Evolutionary conservation across 495 filamentous ascomycete genomes (phyloP), one percentile per base, ranked within the genome.

Genomic region (Lentithecium fluviatile): DNA sequence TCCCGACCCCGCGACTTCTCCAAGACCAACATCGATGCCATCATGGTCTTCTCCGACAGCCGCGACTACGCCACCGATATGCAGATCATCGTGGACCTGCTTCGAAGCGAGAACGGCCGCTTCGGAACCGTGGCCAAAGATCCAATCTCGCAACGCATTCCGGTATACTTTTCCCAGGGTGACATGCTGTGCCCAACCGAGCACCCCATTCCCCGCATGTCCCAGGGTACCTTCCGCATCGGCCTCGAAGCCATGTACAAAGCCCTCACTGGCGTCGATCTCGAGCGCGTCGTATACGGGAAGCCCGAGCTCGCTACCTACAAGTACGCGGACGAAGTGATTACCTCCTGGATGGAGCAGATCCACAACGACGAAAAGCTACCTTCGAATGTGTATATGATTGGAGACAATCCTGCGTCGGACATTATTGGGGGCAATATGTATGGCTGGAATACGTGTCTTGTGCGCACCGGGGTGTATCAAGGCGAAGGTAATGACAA

Each of bases 201-300:
- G 75, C 85, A 89, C 79, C 84, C 83, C 62, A 78, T 77, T 42
- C 83, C 88, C 11, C 86, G 88, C 67, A 85, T 89, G 78, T 85
- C 83, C 51, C 88, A 88, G 70, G 87, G 87, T 69, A 78, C 83
- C 5, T 91, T 90, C 84, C 85, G 88, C 62, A 87, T 89, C 68
- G 80, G 83, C 19, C 79, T 91, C 48, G 88, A 90, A 73, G 86
- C 87, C 56, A 86, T 89, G 80, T 90, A 89, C 79, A 88, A 86
- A 73, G 80, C 86, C 20, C 73, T 88, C 47, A 89, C 88, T 0
- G 88, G 87, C 49, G 77, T 80, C 1, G 87, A 90, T 45, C 80
- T 91, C 12, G 88, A 90, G 81, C 88, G 88, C 76, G 83, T 88
- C n/a, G 85, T 91, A 56, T 91, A 90, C 75, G 88, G 88, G 67